Evolutionary conservation across 2,329 filamentous ascomycete genomes (phyloP).

Genomic region (Gaeumannomyces sp.): DNA sequence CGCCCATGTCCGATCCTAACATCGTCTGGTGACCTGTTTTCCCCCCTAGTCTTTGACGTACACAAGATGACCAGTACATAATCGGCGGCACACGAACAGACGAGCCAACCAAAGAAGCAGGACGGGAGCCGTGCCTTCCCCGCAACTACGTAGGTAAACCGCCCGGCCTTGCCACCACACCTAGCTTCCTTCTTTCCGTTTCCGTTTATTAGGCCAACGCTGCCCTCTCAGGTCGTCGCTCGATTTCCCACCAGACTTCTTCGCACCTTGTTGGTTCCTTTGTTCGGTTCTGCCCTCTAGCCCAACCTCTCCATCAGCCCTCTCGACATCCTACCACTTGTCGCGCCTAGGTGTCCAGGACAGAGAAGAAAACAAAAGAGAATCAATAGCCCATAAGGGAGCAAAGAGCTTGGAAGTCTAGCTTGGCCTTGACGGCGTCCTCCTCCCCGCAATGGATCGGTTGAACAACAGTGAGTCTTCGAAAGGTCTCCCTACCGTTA

Average conservation of each 20-base stretch:
- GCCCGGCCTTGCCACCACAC: background rate
- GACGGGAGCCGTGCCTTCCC: background rate
- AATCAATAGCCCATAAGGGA: no score
- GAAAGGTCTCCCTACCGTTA: background rate
- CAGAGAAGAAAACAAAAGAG: background rate
- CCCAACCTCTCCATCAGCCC: background rate
- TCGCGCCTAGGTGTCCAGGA: no score
- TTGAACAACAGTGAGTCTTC: slow-evolving; percentile 13
- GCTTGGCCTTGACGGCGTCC: background rate
- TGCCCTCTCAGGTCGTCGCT: no score
- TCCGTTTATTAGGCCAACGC: background rate
- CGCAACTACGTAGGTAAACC: background rate
- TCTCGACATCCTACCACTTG: no score
- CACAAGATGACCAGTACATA: background rate
- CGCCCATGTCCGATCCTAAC: background rate
- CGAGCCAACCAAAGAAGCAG: background rate
- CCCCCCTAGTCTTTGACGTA: background rate
- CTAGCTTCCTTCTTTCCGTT: no score
- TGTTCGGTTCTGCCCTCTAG: background rate
- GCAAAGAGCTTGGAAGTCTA: background rate
- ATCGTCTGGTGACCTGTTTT: background rate
- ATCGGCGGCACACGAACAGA: background rate
- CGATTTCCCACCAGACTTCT: background rate
- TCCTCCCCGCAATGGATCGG: background rate
- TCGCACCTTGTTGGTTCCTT: background rate